Conservation (phyloP, 2,329 filamentous ascomycete species). For the Diaporthe sp. region DNA sequence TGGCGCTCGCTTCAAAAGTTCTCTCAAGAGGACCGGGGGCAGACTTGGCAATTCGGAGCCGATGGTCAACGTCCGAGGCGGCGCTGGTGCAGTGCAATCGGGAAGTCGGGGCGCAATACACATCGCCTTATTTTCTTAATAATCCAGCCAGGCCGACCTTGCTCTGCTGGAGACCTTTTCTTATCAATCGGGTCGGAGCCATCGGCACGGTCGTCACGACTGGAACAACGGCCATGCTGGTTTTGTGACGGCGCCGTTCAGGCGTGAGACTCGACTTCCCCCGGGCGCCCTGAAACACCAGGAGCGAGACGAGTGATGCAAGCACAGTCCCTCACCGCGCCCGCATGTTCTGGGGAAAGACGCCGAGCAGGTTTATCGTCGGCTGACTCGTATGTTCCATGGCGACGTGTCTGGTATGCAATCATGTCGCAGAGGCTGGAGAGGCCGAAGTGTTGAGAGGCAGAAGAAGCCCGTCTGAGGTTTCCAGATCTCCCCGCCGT, state of each 20-base stretch:
- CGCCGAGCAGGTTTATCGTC: not conserved
- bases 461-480: constrained; percentile 20
- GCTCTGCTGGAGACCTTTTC: not conserved
- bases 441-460: constrained; percentile 17
- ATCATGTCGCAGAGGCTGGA: constrained; percentile 6
- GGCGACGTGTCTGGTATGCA: constrained; percentile 17
- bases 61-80: constrained; percentile 27
- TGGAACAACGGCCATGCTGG: not conserved
- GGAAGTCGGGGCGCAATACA: not conserved
- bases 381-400: constrained; percentile 11
- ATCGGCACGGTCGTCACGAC: not conserved
- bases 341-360: not conserved
- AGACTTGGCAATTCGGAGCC: constrained; percentile 28
- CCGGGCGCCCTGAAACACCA: constrained; percentile 26
- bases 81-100: not conserved
- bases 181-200: not conserved
- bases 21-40: not conserved
- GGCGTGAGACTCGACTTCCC: not conserved
- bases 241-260: constrained; percentile 3
- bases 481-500: constrained; percentile 30
- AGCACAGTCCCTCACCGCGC: constrained; percentile 11
- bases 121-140: not conserved
- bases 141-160: not conserved
- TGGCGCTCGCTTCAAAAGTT: constrained; percentile 6
- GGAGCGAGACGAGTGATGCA: constrained; percentile 17